Evolutionary conservation across 352 stramenopile species (phyloP).

Genomic region (Pythium aphanidermatum): DNA sequence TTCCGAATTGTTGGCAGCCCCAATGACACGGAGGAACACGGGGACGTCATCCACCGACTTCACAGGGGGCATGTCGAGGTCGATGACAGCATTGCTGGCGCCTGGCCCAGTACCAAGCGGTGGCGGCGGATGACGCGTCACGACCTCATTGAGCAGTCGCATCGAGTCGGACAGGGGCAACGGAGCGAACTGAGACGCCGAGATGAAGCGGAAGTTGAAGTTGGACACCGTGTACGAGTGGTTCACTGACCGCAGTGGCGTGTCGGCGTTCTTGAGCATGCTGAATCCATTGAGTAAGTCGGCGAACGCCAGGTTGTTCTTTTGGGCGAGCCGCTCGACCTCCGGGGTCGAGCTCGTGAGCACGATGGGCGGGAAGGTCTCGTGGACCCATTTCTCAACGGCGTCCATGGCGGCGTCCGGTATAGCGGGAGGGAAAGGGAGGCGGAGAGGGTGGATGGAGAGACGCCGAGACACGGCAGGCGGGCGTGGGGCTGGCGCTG

Average conservation of each 20-base stretch:
- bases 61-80: slow-evolving; percentile 61
- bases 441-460: no score
- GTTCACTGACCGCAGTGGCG: slow-evolving; percentile 67
- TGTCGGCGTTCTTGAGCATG: slow-evolving; percentile 52
- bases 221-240: slow-evolving; percentile 52
- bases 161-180: slow-evolving; percentile 43
- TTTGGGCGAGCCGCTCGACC: slow-evolving; percentile 71
- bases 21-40: slow-evolving; percentile 54
- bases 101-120: slow-evolving; percentile 14
- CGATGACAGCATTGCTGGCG: slow-evolving; percentile 19
- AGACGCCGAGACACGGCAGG: no score
- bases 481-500: no score
- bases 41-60: slow-evolving; percentile 54
- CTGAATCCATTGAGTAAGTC: slow-evolving; percentile 74
- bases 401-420: slow-evolving; percentile 33
- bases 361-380: slow-evolving; percentile 73
- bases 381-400: slow-evolving; percentile 67
- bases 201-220: slow-evolving; percentile 78
- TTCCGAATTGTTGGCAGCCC: slow-evolving; percentile 32
- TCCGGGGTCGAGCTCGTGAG: slow-evolving; percentile 71
- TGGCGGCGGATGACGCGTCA: slow-evolving; percentile 46
- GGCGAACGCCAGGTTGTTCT: slow-evolving; percentile 73
- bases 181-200: slow-evolving; percentile 41
- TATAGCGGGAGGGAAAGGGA: neutral
- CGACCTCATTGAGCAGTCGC: slow-evolving; percentile 52